Evolutionary conservation across 768 basidiomycete genomes (phyloP).

Genomic region (Leccinum longicurvipes): DNA sequence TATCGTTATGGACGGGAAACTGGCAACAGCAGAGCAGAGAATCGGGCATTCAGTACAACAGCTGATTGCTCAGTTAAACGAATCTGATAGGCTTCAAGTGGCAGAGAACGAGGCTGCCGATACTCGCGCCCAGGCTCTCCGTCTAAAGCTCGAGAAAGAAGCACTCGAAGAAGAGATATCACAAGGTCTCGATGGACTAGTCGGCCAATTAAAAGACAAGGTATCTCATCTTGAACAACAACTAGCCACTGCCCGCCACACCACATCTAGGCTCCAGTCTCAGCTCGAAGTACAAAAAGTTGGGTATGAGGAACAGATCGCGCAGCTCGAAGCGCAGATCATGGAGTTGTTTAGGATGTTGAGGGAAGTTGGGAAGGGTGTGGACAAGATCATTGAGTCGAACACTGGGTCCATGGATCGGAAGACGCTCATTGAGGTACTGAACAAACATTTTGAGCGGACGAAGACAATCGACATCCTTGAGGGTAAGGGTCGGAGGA

Average conservation of each 20-base stretch:
- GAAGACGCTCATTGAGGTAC: conserved; percentile 70
- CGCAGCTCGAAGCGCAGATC: conserved; percentile 88
- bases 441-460: conserved; percentile 81
- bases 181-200: conserved; percentile 76
- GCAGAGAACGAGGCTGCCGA: conserved; percentile 75
- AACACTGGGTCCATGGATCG: conserved; percentile 67
- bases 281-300: conserved; percentile 75
- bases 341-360: conserved; percentile 94
- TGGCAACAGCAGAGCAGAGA: conserved; percentile 77
- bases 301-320: conserved; percentile 81
- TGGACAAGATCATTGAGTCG: conserved; percentile 69
- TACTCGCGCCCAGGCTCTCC: conserved; percentile 59
- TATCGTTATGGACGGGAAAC: conserved; percentile 89
- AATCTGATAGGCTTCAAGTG: conserved; percentile 78
- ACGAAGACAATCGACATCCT: conserved; percentile 81
- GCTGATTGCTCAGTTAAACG: conserved; percentile 86
- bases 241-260: conserved; percentile 73
- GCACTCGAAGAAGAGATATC: conserved; percentile 76
- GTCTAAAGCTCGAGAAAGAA: conserved; percentile 79
- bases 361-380: conserved; percentile 74
- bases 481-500: conserved; percentile 58
- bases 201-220: conserved; percentile 76
- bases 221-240: conserved; percentile 71
- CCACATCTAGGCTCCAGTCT: conserved; percentile 67
- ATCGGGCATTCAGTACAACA: conserved; percentile 88